These are phyloP conservation scores for barrel medic (Medicago truncatula) DNA, from an alignment of 306 rosid genomes.

Conservation along the genomic window MtrunA17r5.0-ANR NC_053046.1:19977501-19978000, in stretches of 20 bases:
- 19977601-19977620: too few species aligned
- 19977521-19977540: constrained; percentile 53
- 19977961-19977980: constrained; percentile 41
- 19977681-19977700: too few species aligned
- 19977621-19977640: not conserved
- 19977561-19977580: not conserved
- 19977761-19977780: too few species aligned
- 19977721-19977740: too few species aligned
- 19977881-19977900: constrained; percentile 47
- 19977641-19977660: not conserved
- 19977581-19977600: not conserved
- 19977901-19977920: constrained; percentile 50
- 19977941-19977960: constrained; percentile 41
- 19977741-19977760: too few species aligned
- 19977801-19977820: constrained; percentile 51
- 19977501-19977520: constrained; percentile 60
- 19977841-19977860: constrained; percentile 44
- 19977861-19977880: constrained; percentile 49
- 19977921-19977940: constrained; percentile 32
- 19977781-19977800: not conserved
- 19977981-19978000: constrained; percentile 48
- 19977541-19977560: constrained; percentile 50
- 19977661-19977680: not conserved
- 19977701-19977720: too few species aligned
- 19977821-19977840: constrained; percentile 47